A percentile compares a stretch with the other conserved stretches of the same genome.
Conservation (phyloP, 2,329 filamentous ascomycete genomes). For the Whalleya microplaca region DNA sequence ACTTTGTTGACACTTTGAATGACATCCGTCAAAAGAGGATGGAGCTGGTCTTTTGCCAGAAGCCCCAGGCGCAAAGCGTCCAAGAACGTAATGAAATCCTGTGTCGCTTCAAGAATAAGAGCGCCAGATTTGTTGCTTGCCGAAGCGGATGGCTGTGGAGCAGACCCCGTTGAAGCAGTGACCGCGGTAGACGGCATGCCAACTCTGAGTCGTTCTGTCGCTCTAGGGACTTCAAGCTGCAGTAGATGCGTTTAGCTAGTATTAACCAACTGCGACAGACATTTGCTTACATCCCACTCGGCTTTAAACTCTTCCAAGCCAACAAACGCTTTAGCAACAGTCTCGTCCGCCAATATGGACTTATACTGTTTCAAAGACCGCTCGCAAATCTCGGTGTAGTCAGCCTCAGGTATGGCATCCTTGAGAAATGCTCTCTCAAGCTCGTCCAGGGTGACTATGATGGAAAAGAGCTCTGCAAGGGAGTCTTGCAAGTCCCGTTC, state of each 20-base stretch:
- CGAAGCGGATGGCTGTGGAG: conserved; percentile 47
- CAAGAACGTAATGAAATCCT: conserved; percentile 98
- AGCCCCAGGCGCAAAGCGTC: conserved; percentile 93
- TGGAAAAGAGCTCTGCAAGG: conserved; percentile 95
- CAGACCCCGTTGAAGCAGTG: conserved; percentile 53
- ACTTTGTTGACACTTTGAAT: conserved; percentile 98
- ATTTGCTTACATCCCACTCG: conserved; percentile 75
- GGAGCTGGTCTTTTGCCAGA: conserved; percentile 93
- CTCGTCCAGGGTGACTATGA: conserved; percentile 92
- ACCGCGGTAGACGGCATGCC: conserved; percentile 87
- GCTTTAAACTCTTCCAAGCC: conserved; percentile 89
- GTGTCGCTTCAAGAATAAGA: conserved; percentile 86
- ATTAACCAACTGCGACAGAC: not conserved
- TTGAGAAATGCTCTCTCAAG: conserved; percentile 96
- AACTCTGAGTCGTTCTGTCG: conserved; percentile 88
- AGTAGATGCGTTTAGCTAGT: conserved; percentile 2
- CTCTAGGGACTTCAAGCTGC: conserved; percentile 90
- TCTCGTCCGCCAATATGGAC: conserved; percentile 87
- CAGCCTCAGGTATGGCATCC: conserved; percentile 86
- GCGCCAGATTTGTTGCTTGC: conserved; percentile 57
- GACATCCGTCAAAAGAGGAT: conserved; percentile 90
- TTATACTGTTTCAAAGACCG: conserved; percentile 95
- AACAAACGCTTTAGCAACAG: conserved; percentile 84
- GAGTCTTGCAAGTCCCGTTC: conserved; percentile 96
- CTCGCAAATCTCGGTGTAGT: conserved; percentile 96